Percentiles rank a stretch among this genome's conserved stretches.
Conservation (phyloP, 305 asterid species). For the Fraxinus sp. region DNA sequence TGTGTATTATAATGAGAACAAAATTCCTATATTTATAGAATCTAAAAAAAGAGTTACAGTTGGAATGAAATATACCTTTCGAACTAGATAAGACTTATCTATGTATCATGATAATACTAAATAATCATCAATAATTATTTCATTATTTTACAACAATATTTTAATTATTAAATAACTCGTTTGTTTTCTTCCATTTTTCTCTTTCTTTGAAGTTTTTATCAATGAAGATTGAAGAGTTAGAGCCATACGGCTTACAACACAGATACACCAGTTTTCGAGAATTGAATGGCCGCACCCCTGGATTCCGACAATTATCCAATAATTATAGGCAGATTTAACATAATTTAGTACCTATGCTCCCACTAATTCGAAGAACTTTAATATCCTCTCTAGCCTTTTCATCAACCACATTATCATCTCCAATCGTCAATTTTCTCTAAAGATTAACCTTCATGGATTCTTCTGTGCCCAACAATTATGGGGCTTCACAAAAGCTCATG, state of each 20-base stretch:
- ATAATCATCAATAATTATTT: no score
- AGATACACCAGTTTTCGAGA: background rate
- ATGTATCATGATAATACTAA: no score
- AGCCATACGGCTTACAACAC: background rate
- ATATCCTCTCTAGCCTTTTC: conserved; percentile 24
- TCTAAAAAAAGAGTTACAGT: no score
- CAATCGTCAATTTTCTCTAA: conserved; percentile 26
- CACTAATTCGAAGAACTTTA: conserved; percentile 29
- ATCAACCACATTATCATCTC: conserved; percentile 17
- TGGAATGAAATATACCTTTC: no score
- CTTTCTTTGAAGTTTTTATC: no score
- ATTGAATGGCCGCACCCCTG: background rate
- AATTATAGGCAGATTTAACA: background rate
- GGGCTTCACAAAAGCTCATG: conserved; percentile 40
- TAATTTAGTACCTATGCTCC: conserved; percentile 33
- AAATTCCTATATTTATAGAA: no score
- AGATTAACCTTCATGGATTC: conserved; percentile 38
- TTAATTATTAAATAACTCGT: background rate
- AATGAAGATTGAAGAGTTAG: background rate
- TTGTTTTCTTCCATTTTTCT: background rate
- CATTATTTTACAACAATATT: no score
- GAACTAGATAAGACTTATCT: no score
- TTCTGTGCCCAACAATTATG: conserved; percentile 27
- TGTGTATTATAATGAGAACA: no score
- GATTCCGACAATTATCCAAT: background rate